A percentile compares a stretch with the other conserved stretches of the same genome.
Evolutionary conservation across 2,329 filamentous ascomycete genomes (phyloP).

Genomic region (Fusarium equiseti): DNA sequence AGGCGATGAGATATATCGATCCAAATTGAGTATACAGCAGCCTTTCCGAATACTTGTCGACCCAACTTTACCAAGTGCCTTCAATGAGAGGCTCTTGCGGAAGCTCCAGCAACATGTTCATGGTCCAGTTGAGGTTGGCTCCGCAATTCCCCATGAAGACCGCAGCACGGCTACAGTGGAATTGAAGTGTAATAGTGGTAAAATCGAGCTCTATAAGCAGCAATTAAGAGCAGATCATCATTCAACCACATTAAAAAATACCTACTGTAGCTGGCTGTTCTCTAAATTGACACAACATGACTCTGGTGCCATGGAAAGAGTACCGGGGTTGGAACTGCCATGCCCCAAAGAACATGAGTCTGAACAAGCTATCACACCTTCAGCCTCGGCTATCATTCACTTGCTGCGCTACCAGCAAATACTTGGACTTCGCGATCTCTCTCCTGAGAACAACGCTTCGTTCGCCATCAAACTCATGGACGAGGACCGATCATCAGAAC

Average conservation of each 20-base stretch:
- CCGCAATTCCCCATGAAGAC: neutral
- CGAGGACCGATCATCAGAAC: neutral
- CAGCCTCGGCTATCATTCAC: neutral
- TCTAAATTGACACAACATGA: neutral
- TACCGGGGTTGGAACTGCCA: neutral
- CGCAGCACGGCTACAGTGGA: neutral
- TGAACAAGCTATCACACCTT: neutral
- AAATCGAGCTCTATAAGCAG: neutral
- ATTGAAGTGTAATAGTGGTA: neutral
- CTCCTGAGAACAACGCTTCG: neutral
- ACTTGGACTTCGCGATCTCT: neutral
- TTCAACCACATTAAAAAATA: neutral
- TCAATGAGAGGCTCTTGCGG: neutral
- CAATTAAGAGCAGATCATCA: neutral
- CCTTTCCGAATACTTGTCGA: slow-evolving; percentile 5
- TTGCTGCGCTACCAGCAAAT: neutral
- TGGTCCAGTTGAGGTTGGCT: neutral
- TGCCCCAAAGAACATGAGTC: neutral
- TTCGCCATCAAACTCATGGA: neutral
- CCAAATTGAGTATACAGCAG: neutral
- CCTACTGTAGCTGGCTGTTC: neutral
- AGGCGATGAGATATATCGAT: slow-evolving; percentile 7
- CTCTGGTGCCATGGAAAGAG: neutral
- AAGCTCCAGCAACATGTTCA: neutral
- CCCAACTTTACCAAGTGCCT: neutral